Evolutionary conservation across 805 yeast species (phyloP), one percentile per base, ranked within the genome.

Genomic region (Saccharomycopsis microspora): DNA sequence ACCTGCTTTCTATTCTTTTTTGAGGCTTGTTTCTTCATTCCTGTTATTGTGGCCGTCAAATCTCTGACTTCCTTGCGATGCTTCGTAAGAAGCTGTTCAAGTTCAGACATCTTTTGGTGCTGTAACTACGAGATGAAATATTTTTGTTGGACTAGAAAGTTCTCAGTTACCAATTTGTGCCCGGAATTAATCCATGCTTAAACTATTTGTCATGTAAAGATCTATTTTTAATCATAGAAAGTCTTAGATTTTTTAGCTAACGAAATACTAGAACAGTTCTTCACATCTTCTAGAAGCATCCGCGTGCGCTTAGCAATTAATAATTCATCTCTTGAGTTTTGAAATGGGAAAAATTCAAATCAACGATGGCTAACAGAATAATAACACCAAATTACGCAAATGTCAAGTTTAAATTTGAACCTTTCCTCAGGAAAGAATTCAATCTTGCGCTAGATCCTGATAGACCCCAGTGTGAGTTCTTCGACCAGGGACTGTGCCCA

Each of bases 401-500:
- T 34, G 67, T 75, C 43, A 63, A 63, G 5, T 76, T 78, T 63
- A 79, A 81, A 55, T 89, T 90, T 60, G 97, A 90, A 57, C 82
- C 86, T 5, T 87, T 85, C 56, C 72, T 90, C 37, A 71, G 85
- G 56, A 74, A 77, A 50, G 96, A 90, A 60, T 87, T 74, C 64
- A 77, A 83, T 52, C 79, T 88, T 55, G 88, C 93, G 0, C 68
- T 87, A 33, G 88, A 87, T 60, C 96, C 96, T 2, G 90, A 83
- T 58, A 70, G 97, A 50, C 96, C 97, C 4, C 74, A 83, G 1
- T 90, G 97, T 61, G 83, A 83, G 54, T 81, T 69, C 57, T 82
- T 70, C 67, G 69, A 71, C 54, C 81, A 78, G 44, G 71, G 69
- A 30, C 71, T 78, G 10, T 90, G 97, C 64, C 96, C 97, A 3